phyloP scores from a whole-genome alignment of 345 rosid genomes.

The Salix arbutifolia region DNA sequence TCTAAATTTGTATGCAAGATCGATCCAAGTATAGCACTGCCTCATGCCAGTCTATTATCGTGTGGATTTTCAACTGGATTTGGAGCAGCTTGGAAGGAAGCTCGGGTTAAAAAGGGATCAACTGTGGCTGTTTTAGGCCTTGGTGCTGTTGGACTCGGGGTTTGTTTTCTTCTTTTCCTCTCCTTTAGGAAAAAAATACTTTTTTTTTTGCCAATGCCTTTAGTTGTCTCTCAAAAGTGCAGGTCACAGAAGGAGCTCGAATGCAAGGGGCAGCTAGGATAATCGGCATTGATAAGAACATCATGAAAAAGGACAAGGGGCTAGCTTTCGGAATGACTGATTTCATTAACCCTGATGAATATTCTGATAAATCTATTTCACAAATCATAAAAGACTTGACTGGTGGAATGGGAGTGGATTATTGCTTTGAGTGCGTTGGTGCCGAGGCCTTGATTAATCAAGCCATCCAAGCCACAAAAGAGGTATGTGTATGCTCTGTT shows the following conservation, averaged over 20 bases:
- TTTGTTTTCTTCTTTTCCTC: neutral
- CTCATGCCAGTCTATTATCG: conserved; percentile 51
- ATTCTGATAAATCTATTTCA: conserved; percentile 35
- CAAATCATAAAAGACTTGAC: conserved; percentile 39
- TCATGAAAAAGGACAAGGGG: conserved; percentile 30
- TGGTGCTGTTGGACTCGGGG: conserved; percentile 73
- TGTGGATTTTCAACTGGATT: conserved; percentile 71
- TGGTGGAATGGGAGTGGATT: conserved; percentile 53
- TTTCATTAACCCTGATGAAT: conserved; percentile 54
- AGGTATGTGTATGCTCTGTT: conserved; percentile 19
- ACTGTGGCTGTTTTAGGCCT: conserved; percentile 63
- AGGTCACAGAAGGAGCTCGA: conserved; percentile 60
- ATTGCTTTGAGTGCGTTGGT: conserved; percentile 63
- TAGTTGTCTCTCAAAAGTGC: neutral
- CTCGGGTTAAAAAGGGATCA: conserved; percentile 47
- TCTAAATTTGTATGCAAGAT: conserved; percentile 44
- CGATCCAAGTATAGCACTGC: conserved; percentile 31
- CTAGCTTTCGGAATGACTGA: conserved; percentile 48
- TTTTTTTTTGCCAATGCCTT: neutral
- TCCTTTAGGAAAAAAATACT: too few relatives aligned
- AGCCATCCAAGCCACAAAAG: conserved; percentile 45
- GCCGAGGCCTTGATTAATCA: conserved; percentile 31
- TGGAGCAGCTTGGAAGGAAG: conserved; percentile 75
- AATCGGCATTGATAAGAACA: conserved; percentile 63
- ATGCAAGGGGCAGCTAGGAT: conserved; percentile 48